Conservation (phyloP, 2,329 filamentous ascomycete species). For the Didymella keratinophila region DNA sequence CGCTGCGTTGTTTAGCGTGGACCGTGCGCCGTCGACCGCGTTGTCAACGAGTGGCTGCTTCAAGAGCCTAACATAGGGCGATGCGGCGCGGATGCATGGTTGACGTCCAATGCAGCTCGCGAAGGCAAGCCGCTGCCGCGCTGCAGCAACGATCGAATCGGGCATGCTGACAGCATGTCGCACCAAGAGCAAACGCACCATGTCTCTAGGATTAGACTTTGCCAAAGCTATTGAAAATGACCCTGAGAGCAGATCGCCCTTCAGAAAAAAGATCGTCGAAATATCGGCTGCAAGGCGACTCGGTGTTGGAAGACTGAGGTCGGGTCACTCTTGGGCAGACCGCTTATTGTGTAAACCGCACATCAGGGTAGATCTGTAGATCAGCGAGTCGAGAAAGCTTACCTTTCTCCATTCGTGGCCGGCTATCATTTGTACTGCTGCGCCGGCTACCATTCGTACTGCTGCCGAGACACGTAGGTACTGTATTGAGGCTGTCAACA, state of each 20-base stretch:
- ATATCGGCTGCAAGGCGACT: background rate
- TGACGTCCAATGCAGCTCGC: conserved; percentile 20
- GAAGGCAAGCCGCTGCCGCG: conserved; percentile 18
- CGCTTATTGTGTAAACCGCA: background rate
- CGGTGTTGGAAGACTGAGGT: background rate
- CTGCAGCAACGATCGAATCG: conserved; percentile 13
- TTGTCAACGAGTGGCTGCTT: conserved; percentile 9
- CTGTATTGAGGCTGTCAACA: background rate
- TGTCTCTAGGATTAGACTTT: conserved; percentile 1
- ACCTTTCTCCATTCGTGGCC: background rate
- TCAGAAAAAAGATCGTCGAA: background rate
- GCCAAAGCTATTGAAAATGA: conserved; percentile 4
- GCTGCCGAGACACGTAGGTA: background rate
- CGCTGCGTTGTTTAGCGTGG: background rate
- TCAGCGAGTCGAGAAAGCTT: conserved; percentile 13
- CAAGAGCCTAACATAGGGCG: conserved; percentile 29
- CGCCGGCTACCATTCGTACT: background rate
- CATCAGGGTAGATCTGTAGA: conserved; percentile 12
- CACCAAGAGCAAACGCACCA: background rate
- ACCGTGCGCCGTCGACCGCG: conserved; percentile 2
- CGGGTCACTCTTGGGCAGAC: background rate
- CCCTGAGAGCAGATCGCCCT: background rate
- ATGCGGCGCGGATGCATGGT: conserved; percentile 17
- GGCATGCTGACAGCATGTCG: conserved; percentile 2
- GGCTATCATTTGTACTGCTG: background rate